A percentile compares a stretch with the other conserved stretches of the same genome.
phyloP scores from a whole-genome alignment of 441 rosid genomes.

The Corymbia calophylla region DNA sequence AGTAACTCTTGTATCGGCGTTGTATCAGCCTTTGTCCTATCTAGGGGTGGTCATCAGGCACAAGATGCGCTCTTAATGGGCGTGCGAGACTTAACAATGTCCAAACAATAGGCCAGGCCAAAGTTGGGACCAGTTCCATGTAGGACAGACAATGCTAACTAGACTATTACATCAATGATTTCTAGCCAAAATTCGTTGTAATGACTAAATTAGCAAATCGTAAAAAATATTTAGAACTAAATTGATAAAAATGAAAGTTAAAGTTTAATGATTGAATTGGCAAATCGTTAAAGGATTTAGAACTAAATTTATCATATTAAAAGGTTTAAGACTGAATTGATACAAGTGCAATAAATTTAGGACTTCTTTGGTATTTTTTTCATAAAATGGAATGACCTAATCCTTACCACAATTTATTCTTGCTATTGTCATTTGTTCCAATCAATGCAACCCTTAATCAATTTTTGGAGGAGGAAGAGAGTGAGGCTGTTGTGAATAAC shows the following conservation, averaged over 20 bases:
- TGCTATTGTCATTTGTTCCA: not conserved
- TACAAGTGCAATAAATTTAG: no score
- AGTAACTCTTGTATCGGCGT: not conserved
- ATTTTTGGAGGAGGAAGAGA: not conserved
- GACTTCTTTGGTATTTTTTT: no score
- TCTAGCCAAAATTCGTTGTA: no score
- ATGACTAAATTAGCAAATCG: no score
- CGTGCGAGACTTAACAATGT: not conserved
- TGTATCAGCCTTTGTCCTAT: not conserved
- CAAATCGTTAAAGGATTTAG: no score
- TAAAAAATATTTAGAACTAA: no score
- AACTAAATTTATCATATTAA: no score
- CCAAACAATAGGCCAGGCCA: not conserved
- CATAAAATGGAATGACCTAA: not conserved
- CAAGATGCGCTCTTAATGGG: not conserved
- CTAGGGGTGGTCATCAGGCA: not conserved
- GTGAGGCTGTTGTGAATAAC: not conserved
- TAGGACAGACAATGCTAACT: fast-evolving
- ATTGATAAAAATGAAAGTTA: no score
- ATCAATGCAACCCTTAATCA: not conserved
- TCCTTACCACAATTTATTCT: not conserved
- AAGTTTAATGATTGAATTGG: no score
- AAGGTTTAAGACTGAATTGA: no score
- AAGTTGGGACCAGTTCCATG: not conserved
- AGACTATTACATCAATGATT: no score